These are phyloP conservation scores for Corylus avellana DNA, from an alignment of 306 rosid species.

Conservation along the genomic window DNA sequence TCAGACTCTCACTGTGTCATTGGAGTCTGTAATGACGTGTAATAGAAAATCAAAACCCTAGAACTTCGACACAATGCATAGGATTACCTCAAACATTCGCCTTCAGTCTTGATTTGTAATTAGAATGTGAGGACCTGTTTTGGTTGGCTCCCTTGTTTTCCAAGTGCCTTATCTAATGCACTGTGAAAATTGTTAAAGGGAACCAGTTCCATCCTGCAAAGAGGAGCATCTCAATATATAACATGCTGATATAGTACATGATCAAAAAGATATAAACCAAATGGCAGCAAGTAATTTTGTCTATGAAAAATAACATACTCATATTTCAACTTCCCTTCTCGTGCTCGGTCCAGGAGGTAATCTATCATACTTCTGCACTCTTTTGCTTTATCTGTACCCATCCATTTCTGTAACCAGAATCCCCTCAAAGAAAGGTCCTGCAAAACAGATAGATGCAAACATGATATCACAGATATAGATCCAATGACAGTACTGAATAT, in stretches of 20 bases:
- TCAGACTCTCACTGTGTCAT: not conserved
- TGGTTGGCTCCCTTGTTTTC: constrained; percentile 92
- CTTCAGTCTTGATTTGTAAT: constrained; percentile 9
- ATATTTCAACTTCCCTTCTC: constrained; percentile 74
- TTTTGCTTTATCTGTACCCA: constrained; percentile 61
- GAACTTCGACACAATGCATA: not conserved
- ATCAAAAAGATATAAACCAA: not conserved
- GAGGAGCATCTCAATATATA: not conserved
- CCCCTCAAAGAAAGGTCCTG: constrained; percentile 93
- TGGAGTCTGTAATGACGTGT: not conserved
- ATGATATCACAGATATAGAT: constrained; percentile 14
- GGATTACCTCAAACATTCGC: not conserved
- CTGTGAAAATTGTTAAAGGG: constrained; percentile 63
- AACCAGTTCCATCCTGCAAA: constrained; percentile 78
- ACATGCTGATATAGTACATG: constrained; percentile 6
- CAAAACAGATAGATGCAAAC: constrained; percentile 17
- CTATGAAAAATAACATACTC: constrained; percentile 46
- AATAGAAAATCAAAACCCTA: not conserved
- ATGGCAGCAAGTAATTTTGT: not conserved
- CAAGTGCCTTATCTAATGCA: constrained; percentile 82
- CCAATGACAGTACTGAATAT: not conserved
- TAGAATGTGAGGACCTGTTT: constrained; percentile 87
- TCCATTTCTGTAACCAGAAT: constrained; percentile 89
- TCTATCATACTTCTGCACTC: constrained; percentile 79
- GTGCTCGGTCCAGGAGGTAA: constrained; percentile 67